phyloP scores from a whole-genome alignment of 1,284 basidiomycete genomes.

The Boletus mariae region DNA sequence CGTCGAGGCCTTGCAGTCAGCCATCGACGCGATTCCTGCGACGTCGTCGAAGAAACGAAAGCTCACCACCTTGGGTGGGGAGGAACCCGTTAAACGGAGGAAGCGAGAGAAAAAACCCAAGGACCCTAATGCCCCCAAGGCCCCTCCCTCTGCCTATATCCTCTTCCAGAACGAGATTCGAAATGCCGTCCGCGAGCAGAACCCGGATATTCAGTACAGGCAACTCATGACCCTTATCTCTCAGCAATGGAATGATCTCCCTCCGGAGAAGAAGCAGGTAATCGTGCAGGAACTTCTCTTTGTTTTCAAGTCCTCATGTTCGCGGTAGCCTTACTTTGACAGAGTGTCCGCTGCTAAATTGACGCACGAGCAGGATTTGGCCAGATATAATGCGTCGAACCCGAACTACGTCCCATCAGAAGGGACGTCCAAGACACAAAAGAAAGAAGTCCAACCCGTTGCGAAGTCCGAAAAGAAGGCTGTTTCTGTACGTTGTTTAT shows the following conservation, averaged over 20 bases:
- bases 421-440: conserved; percentile 25
- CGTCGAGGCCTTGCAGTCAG: conserved; percentile 27
- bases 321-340: conserved; percentile 26
- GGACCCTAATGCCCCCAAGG: conserved; percentile 93
- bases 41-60: conserved; percentile 50
- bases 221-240: conserved; percentile 75
- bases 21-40: conserved; percentile 32
- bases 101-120: conserved; percentile 58
- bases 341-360: conserved; percentile 41
- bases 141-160: conserved; percentile 92
- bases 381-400: conserved; percentile 49
- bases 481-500: conserved; percentile 13
- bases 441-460: conserved; percentile 16
- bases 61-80: conserved; percentile 37
- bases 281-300: conserved; percentile 16
- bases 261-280: conserved; percentile 71
- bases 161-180: conserved; percentile 94
- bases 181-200: conserved; percentile 60
- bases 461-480: conserved; percentile 27
- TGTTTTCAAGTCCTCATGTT: conserved; percentile 11
- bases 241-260: conserved; percentile 70
- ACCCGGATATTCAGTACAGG: conserved; percentile 65
- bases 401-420: conserved; percentile 42
- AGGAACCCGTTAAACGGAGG: conserved; percentile 41
- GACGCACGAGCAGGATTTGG: conserved; percentile 47